These are phyloP conservation scores for Juncus inflexus DNA, from an alignment of 176 grass and related monocot genomes.

Conservation along the genomic window DNA sequence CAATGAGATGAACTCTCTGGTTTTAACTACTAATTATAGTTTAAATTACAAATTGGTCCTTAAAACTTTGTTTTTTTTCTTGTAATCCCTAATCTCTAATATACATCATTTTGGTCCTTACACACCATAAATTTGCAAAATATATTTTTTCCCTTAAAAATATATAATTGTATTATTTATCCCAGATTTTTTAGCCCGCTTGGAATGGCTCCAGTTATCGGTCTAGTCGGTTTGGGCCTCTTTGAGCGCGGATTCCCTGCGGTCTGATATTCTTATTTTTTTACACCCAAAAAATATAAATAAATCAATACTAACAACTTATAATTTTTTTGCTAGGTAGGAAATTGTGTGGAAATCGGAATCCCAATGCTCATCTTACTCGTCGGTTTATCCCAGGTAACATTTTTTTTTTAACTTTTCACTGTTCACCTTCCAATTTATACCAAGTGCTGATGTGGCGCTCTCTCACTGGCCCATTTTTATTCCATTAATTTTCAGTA, in stretches of 20 bases:
- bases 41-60: no score
- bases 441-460: background rate
- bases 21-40: no score
- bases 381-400: slow-evolving; percentile 48
- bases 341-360: slow-evolving; percentile 51
- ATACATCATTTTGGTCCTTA: background rate
- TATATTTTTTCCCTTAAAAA: slow-evolving; percentile 4
- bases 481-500: background rate
- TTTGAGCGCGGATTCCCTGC: slow-evolving; percentile 55
- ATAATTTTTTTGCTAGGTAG: slow-evolving; percentile 32
- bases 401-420: background rate
- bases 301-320: slow-evolving; percentile 5
- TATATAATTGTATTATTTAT: slow-evolving; percentile 1
- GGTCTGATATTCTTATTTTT: slow-evolving; percentile 25
- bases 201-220: slow-evolving; percentile 44
- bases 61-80: no score
- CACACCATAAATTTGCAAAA: background rate
- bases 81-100: no score
- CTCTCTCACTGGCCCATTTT: background rate
- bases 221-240: slow-evolving; percentile 49
- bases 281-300: slow-evolving; percentile 11
- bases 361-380: slow-evolving; percentile 50
- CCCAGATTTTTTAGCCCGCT: slow-evolving; percentile 55
- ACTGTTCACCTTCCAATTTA: background rate
- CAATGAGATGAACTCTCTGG: no score